Evolutionary conservation across 2,329 filamentous ascomycete genomes (phyloP), one percentile per base, ranked within the genome.

Genomic region (Mariannaea elegans): DNA sequence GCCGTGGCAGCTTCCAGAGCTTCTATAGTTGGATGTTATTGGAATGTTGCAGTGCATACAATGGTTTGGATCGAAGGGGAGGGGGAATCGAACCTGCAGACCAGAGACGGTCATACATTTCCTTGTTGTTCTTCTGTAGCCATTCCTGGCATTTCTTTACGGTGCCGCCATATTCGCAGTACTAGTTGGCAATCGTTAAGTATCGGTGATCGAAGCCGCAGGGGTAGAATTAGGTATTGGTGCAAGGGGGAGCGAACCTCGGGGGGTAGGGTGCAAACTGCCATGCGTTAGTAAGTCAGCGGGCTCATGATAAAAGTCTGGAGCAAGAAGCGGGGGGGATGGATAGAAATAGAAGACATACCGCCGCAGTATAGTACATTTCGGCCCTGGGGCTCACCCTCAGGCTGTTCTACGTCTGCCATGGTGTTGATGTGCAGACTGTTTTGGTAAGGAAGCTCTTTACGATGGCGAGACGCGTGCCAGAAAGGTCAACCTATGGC

Each of bases 131-230:
- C 65, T 89, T 86, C 72, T 92, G 82, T 18, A 99, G 88, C 95
- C 95, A 99, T 77, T 98, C 94, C 78, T 94, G 91, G 81, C 95
- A 99, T 81, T 97, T 99, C 80, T 93, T 97, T 21, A 91, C 90
- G 36, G 94, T 98, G 66, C 94, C 94, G 73, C 95, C 95, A 78
- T 97, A 98, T 81, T 99, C 95, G 83, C 95, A 99, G 81, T 97
- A 99, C 95, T 98, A 80, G 68, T 78, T 72, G 62, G 61, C 52
- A 54, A 60, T 69, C 50, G 66, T 66, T 72, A 59, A 69, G 67
- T 62, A 64, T 54, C 48, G 49, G 56, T 18, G 60, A 46, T 65
- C 42, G 44, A 24, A 47, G 39, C 60, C 49, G 57, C 31, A 47
- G 39, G 44, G 31, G 41, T 42, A 56, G 54, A 34, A 47, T 62